Percentiles rank a stretch among this genome's conserved stretches.
These are phyloP conservation scores for Falciphora oryzae DNA, from an alignment of 2,329 filamentous ascomycete genomes.

Conservation along the genomic window DNA sequence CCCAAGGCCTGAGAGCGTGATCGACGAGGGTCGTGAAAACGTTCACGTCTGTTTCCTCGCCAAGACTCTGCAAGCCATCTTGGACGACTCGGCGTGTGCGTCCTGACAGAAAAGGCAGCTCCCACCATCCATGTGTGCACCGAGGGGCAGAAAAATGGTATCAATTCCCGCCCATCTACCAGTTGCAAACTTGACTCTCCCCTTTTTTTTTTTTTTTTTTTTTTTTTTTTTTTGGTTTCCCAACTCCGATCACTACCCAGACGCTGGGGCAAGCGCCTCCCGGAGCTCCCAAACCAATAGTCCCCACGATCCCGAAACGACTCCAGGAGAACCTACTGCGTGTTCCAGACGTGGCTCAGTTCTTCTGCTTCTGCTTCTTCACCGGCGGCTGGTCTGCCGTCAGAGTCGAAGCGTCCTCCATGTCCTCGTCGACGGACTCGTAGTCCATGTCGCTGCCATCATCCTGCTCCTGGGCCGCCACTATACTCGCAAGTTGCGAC, in stretches of 20 bases:
- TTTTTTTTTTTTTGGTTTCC: not conserved
- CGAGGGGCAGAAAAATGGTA: not conserved
- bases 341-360: constrained; percentile 17
- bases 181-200: not conserved
- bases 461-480: constrained; percentile 65
- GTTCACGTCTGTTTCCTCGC: not conserved
- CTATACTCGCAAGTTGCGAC: constrained; percentile 28
- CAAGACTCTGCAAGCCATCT: not conserved
- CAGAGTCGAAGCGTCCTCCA: constrained; percentile 39
- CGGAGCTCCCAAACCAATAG: not conserved
- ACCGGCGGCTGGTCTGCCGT: constrained; percentile 25
- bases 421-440: constrained; percentile 53
- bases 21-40: not conserved
- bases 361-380: constrained; percentile 34
- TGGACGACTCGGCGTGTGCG: not conserved
- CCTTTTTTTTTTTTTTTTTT: not conserved
- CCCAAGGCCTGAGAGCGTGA: too few species aligned
- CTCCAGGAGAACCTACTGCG: not conserved
- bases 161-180: not conserved
- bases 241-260: not conserved
- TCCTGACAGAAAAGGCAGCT: not conserved
- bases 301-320: not conserved
- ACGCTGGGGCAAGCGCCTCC: too few species aligned
- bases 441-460: constrained; percentile 63
- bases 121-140: too few species aligned